Evolutionary conservation across 2,329 filamentous ascomycete species (phyloP).

Genomic region (Apiospora pterosperma): DNA sequence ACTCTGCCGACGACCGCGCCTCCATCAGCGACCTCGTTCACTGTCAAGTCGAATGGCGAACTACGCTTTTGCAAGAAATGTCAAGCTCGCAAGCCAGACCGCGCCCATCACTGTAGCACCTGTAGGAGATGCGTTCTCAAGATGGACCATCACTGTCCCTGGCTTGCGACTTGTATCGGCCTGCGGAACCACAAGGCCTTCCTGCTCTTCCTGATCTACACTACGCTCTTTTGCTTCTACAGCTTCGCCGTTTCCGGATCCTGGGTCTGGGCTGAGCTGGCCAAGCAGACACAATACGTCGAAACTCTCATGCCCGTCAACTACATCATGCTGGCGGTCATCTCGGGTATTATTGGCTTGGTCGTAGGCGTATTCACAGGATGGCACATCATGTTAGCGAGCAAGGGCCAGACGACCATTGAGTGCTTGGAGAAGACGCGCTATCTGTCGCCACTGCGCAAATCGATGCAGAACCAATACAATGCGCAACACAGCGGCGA

Average conservation of each 20-base stretch:
- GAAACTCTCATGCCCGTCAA: conserved; percentile 84
- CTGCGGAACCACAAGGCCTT: conserved; percentile 95
- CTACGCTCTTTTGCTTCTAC: conserved; percentile 79
- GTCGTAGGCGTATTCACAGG: conserved; percentile 85
- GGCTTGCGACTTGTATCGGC: conserved; percentile 94
- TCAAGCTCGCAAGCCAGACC: conserved; percentile 89
- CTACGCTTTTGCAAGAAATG: conserved; percentile 96
- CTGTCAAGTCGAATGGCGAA: conserved; percentile 87
- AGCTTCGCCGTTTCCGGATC: conserved; percentile 71
- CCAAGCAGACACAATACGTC: conserved; percentile 66
- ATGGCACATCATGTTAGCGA: conserved; percentile 85
- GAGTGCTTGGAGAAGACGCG: conserved; percentile 95
- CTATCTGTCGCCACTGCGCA: conserved; percentile 78
- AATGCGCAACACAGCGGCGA: conserved; percentile 51
- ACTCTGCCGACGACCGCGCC: conserved; percentile 73
- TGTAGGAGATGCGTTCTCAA: conserved; percentile 94
- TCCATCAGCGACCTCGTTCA: conserved; percentile 67
- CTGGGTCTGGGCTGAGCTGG: conserved; percentile 85
- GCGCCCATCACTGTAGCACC: conserved; percentile 93
- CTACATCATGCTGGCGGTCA: conserved; percentile 80
- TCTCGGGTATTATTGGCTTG: conserved; percentile 86
- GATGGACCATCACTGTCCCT: conserved; percentile 99
- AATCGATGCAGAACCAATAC: conserved; percentile 64
- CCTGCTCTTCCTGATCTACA: conserved; percentile 86
- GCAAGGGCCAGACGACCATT: conserved; percentile 84